Evolutionary conservation across 2,329 filamentous ascomycete species (phyloP).

Genomic region (Verticillium nonalfalfae): DNA sequence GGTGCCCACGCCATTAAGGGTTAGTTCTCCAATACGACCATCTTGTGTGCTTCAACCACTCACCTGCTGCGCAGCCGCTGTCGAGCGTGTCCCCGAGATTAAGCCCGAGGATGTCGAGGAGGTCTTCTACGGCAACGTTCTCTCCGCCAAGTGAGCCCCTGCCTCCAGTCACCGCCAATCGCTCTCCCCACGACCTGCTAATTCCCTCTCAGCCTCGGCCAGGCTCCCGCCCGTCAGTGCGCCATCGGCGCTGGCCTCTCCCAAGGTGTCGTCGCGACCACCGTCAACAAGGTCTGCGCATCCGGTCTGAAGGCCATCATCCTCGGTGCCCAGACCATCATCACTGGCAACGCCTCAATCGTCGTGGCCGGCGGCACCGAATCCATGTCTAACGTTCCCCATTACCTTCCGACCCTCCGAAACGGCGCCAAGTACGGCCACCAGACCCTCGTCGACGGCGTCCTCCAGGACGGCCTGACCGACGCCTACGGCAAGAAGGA

Average conservation of each 20-base stretch:
- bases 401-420: slow-evolving; percentile 87
- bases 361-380: slow-evolving; percentile 93
- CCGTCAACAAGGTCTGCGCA: slow-evolving; percentile 98
- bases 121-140: slow-evolving; percentile 96
- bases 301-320: slow-evolving; percentile 92
- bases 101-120: slow-evolving; percentile 89
- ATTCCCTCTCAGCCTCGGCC: slow-evolving; percentile 64
- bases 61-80: slow-evolving; percentile 48
- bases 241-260: slow-evolving; percentile 82
- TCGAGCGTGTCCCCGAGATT: slow-evolving; percentile 80
- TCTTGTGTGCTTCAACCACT: not conserved
- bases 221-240: slow-evolving; percentile 93
- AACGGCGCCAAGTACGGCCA: slow-evolving; percentile 91
- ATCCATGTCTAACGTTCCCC: slow-evolving; percentile 97
- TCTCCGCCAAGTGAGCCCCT: slow-evolving; percentile 77
- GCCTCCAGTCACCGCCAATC: not conserved
- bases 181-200: not conserved
- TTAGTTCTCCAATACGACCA: slow-evolving; percentile 23
- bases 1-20: slow-evolving; percentile 91
- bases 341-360: slow-evolving; percentile 88
- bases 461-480: slow-evolving; percentile 89
- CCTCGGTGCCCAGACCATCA: slow-evolving; percentile 92
- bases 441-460: slow-evolving; percentile 80
- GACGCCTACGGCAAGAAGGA: slow-evolving; percentile 89
- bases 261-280: slow-evolving; percentile 75